A percentile compares a stretch with the other conserved stretches of the same genome.
These are phyloP conservation scores for Bipolaris zeicola DNA, from an alignment of 2,329 filamentous ascomycete genomes.

Conservation along the genomic window DNA sequence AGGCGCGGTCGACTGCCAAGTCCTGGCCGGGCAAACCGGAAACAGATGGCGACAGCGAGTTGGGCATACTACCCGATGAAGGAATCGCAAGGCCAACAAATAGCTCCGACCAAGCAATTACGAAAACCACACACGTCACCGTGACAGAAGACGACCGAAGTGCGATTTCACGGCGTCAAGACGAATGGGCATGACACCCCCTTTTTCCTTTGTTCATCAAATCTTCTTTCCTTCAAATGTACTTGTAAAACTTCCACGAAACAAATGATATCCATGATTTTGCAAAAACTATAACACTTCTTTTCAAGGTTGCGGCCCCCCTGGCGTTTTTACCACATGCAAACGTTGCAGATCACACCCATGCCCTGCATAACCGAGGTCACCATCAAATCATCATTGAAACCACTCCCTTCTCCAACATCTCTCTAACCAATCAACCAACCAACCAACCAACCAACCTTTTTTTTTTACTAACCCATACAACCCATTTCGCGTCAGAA, in stretches of 20 bases:
- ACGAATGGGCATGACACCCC: slow-evolving; percentile 19
- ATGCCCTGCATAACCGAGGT: slow-evolving; percentile 2
- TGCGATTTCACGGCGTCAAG: slow-evolving; percentile 8
- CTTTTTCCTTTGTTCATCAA: background rate
- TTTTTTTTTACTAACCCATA: too few relatives aligned
- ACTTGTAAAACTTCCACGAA: background rate
- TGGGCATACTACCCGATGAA: slow-evolving; percentile 21
- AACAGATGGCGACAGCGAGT: slow-evolving; percentile 25
- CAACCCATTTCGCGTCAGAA: slow-evolving; percentile 2
- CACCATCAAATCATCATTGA: background rate
- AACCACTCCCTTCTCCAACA: too few relatives aligned
- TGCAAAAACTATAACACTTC: background rate
- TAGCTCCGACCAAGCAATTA: slow-evolving; percentile 12
- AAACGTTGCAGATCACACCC: too few relatives aligned
- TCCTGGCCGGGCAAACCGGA: slow-evolving; percentile 11
- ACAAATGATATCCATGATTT: too few relatives aligned
- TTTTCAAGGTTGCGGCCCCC: too few relatives aligned
- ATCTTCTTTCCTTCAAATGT: background rate
- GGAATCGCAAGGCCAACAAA: background rate
- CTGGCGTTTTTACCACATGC: too few relatives aligned
- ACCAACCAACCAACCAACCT: too few relatives aligned
- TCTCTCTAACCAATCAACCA: too few relatives aligned
- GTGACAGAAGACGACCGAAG: slow-evolving; percentile 16
- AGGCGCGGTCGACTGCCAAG: slow-evolving; percentile 12
- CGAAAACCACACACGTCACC: slow-evolving; percentile 24